Evolutionary conservation across 306 rosid genomes (phyloP).

Genomic region (Trifolium fragiferum): DNA sequence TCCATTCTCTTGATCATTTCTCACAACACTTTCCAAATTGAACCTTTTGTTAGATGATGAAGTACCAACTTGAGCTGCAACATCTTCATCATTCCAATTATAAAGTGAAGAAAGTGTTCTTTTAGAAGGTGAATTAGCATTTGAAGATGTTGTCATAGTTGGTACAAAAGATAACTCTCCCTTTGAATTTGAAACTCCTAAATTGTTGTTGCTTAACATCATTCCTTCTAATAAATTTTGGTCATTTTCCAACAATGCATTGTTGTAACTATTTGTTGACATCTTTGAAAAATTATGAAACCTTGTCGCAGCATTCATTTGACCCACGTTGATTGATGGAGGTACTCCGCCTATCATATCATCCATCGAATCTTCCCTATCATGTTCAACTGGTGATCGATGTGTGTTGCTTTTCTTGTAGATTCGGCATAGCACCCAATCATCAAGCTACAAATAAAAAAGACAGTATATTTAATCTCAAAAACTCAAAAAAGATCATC

Average conservation of each 20-base stretch:
- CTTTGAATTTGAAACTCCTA: slow-evolving; percentile 35
- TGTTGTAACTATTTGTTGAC: slow-evolving; percentile 45
- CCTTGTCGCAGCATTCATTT: slow-evolving; percentile 40
- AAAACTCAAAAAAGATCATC: not conserved
- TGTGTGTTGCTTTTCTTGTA: slow-evolving; percentile 82
- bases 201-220: slow-evolving; percentile 4
- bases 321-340: slow-evolving; percentile 48
- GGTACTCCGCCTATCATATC: slow-evolving; percentile 60
- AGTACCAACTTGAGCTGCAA: slow-evolving; percentile 33
- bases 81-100: slow-evolving; percentile 59
- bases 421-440: slow-evolving; percentile 95
- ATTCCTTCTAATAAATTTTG: slow-evolving; percentile 63
- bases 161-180: slow-evolving; percentile 46
- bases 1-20: slow-evolving; percentile 48
- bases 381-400: slow-evolving; percentile 60
- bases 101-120: slow-evolving; percentile 58
- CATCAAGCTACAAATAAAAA: slow-evolving; percentile 64
- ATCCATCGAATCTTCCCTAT: slow-evolving; percentile 65
- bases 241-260: slow-evolving; percentile 55
- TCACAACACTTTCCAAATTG: slow-evolving; percentile 53
- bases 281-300: slow-evolving; percentile 64
- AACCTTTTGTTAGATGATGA: slow-evolving; percentile 59
- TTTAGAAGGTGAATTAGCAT: slow-evolving; percentile 47
- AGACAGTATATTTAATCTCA: not conserved
- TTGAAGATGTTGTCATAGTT: slow-evolving; percentile 42